phyloP scores from a whole-genome alignment of 768 basidiomycete genomes.

The Naganishia vishniacii region DNA sequence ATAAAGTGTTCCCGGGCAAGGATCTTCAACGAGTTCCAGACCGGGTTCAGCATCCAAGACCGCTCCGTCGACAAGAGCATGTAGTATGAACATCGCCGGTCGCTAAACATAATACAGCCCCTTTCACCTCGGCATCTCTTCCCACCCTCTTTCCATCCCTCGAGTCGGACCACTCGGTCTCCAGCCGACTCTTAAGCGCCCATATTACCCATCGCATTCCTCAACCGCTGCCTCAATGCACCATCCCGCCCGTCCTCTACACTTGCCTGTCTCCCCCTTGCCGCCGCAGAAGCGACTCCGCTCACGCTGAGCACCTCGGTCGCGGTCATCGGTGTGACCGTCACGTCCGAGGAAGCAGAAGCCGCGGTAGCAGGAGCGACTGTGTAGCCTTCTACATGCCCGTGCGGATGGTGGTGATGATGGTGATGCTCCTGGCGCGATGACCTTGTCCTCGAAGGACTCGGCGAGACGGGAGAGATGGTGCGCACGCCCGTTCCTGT shows the following conservation, averaged over 20 bases:
- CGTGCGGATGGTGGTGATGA: neutral
- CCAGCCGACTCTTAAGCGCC: slow-evolving; percentile 37
- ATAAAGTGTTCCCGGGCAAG: no score
- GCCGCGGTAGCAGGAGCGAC: slow-evolving; percentile 4
- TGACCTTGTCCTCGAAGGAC: neutral
- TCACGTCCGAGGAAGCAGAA: neutral
- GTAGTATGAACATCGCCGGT: no score
- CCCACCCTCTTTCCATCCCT: no score
- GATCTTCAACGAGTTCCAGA: no score
- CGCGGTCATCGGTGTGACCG: slow-evolving; percentile 15
- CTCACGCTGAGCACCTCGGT: slow-evolving; percentile 1
- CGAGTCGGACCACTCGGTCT: no score
- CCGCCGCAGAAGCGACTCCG: neutral
- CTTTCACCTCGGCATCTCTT: no score
- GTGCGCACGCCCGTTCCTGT: neutral
- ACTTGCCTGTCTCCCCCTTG: slow-evolving; percentile 9
- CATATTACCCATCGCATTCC: slow-evolving; percentile 45
- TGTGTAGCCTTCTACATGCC: slow-evolving; percentile 14
- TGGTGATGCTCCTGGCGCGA: no score
- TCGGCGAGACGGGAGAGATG: neutral
- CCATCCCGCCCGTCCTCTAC: slow-evolving; percentile 33
- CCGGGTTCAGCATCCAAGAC: no score
- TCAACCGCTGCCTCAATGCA: slow-evolving; percentile 40
- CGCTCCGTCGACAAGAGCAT: no score
- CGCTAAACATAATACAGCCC: no score